Percentiles rank a stretch among this genome's conserved stretches.
phyloP scores from a whole-genome alignment of 2,329 filamentous ascomycete genomes.

The Celoporthe dispersa region DNA sequence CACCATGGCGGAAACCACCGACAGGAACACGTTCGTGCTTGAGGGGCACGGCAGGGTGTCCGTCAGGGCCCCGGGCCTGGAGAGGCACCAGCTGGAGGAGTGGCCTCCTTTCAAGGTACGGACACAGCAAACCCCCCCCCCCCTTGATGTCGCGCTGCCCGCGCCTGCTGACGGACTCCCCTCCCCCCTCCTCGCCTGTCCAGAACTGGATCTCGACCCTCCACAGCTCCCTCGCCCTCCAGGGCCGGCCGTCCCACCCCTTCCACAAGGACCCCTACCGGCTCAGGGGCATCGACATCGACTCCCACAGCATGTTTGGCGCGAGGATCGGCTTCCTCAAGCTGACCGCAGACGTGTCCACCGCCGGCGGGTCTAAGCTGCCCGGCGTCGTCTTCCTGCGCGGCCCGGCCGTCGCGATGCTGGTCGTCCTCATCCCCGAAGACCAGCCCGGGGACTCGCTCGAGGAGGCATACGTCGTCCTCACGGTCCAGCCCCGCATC shows the following conservation, averaged over 20 bases:
- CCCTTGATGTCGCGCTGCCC: not conserved
- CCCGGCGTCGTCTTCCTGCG: conserved; percentile 62
- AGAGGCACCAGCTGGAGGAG: conserved; percentile 47
- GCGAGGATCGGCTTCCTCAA: conserved; percentile 60
- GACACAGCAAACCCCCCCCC: conserved; percentile 1
- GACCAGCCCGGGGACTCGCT: conserved; percentile 41
- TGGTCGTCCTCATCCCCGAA: conserved; percentile 60
- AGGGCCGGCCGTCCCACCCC: conserved; percentile 48
- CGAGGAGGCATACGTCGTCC: conserved; percentile 58
- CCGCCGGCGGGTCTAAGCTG: conserved; percentile 51
- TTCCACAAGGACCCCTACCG: conserved; percentile 59
- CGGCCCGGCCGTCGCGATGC: conserved; percentile 64
- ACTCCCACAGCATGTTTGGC: conserved; percentile 57
- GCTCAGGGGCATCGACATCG: conserved; percentile 55
- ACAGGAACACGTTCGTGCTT: conserved; percentile 42
- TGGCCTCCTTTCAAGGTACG: conserved; percentile 58
- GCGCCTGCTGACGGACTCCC: conserved; percentile 18
- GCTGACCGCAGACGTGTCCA: conserved; percentile 53
- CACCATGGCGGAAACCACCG: not conserved
- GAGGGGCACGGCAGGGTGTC: conserved; percentile 42
- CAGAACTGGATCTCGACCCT: conserved; percentile 57
- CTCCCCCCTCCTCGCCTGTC: not conserved
- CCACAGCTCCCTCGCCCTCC: conserved; percentile 50
- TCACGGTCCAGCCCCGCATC: conserved; percentile 64
- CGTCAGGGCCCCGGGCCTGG: conserved; percentile 51